phyloP scores from a whole-genome alignment of 495 filamentous ascomycete genomes.

The Penicillium antarcticum region DNA sequence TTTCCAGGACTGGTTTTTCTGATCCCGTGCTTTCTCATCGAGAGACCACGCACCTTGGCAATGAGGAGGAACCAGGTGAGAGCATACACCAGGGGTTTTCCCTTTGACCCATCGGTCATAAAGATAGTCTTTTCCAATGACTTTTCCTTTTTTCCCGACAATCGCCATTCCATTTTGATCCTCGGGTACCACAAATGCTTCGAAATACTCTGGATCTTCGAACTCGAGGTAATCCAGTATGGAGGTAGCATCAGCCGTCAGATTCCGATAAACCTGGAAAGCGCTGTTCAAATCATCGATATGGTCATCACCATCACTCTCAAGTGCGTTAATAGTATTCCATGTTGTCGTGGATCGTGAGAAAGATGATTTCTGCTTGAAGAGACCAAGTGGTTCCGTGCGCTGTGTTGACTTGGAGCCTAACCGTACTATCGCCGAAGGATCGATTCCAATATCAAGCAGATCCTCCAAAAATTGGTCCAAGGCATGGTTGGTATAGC shows the following conservation, averaged over 20 bases:
- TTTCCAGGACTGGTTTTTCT: conserved; percentile 45
- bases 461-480: conserved; percentile 75
- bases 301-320: conserved; percentile 20
- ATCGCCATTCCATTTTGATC: conserved; percentile 41
- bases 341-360: conserved; percentile 28
- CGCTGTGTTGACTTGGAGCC: conserved; percentile 58
- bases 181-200: conserved; percentile 52
- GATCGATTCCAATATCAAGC: conserved; percentile 56
- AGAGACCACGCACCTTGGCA: conserved; percentile 54
- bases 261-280: conserved; percentile 23
- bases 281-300: conserved; percentile 8
- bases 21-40: conserved; percentile 28
- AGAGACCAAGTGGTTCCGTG: conserved; percentile 47
- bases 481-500: conserved; percentile 69
- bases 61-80: conserved; percentile 19
- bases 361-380: conserved; percentile 35
- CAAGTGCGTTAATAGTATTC: conserved; percentile 37
- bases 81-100: conserved; percentile 40
- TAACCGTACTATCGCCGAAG: conserved; percentile 58
- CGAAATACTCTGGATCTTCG: conserved; percentile 50
- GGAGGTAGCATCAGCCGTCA: conserved; percentile 9
- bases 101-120: conserved; percentile 55
- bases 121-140: conserved; percentile 51
- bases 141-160: no score
- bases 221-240: conserved; percentile 68